Percentiles rank a stretch among this genome's conserved stretches.
Evolutionary conservation across 1,284 basidiomycete genomes (phyloP).

Genomic region (Pisolithus thermaeus): DNA sequence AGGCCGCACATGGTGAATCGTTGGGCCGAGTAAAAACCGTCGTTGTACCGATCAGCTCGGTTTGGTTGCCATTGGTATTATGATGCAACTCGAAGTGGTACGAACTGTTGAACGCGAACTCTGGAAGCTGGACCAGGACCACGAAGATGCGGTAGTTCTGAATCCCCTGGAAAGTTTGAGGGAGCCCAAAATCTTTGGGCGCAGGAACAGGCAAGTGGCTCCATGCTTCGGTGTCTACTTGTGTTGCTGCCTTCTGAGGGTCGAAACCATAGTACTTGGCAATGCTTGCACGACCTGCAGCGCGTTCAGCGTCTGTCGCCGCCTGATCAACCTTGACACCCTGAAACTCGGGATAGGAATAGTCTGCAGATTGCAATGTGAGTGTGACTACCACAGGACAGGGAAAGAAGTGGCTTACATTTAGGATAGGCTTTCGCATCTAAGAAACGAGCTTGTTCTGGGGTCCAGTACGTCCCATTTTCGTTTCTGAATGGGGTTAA

Average conservation of each 20-base stretch:
- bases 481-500: slow-evolving; percentile 19
- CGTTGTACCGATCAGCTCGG: slow-evolving; percentile 12
- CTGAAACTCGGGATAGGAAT: slow-evolving; percentile 22
- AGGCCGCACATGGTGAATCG: slow-evolving; percentile 19
- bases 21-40: slow-evolving; percentile 20
- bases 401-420: slow-evolving; percentile 5
- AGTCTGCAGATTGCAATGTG: slow-evolving; percentile 8
- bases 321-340: slow-evolving; percentile 20
- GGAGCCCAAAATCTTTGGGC: slow-evolving; percentile 7
- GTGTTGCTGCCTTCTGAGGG: slow-evolving; percentile 10
- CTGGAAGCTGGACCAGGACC: slow-evolving; percentile 17
- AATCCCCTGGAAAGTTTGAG: slow-evolving; percentile 12
- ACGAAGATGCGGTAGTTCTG: slow-evolving; percentile 18
- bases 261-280: slow-evolving; percentile 17
- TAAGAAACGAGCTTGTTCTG: slow-evolving; percentile 18
- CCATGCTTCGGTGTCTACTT: slow-evolving; percentile 5
- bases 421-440: slow-evolving; percentile 13
- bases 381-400: no score
- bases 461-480: slow-evolving; percentile 20
- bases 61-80: slow-evolving; percentile 8
- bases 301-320: slow-evolving; percentile 10
- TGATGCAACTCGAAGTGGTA: slow-evolving; percentile 15
- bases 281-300: slow-evolving; percentile 16
- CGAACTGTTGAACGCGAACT: slow-evolving; percentile 17
- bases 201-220: slow-evolving; percentile 15